Evolutionary conservation across 2,329 filamentous ascomycete genomes (phyloP).

Genomic region (Scleromitrula shiraiana): DNA sequence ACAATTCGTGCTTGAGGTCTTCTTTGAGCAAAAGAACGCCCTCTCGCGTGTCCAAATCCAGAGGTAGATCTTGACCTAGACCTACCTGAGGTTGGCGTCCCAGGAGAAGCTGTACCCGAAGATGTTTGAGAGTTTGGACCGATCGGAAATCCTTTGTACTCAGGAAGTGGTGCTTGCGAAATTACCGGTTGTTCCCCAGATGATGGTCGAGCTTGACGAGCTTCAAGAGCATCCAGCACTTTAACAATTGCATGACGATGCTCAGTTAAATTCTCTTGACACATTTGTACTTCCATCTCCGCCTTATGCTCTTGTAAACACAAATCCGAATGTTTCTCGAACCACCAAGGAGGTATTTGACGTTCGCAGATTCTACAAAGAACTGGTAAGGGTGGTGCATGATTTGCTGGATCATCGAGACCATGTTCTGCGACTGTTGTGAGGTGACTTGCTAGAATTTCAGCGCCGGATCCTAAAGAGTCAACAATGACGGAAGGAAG

Average conservation of each 20-base stretch:
- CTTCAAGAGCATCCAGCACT: conserved; percentile 86
- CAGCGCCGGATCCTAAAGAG: conserved; percentile 86
- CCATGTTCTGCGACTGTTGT: conserved; percentile 81
- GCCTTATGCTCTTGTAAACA: conserved; percentile 93
- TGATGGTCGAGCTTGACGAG: conserved; percentile 58
- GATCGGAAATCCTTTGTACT: conserved; percentile 84
- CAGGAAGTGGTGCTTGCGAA: conserved; percentile 49
- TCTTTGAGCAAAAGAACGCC: conserved; percentile 83
- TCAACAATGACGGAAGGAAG: conserved; percentile 84
- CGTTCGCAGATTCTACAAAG: conserved; percentile 96
- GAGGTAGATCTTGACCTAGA: conserved; percentile 58
- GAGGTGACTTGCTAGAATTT: conserved; percentile 89
- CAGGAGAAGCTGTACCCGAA: conserved; percentile 62
- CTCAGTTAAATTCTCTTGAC: conserved; percentile 84
- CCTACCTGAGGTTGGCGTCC: conserved; percentile 58
- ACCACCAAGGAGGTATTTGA: conserved; percentile 98
- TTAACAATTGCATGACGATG: conserved; percentile 93
- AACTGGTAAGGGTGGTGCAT: conserved; percentile 74
- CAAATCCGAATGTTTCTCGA: conserved; percentile 95
- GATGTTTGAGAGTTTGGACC: conserved; percentile 59
- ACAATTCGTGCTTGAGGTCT: conserved; percentile 88
- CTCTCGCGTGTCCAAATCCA: conserved; percentile 71
- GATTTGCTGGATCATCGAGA: conserved; percentile 63
- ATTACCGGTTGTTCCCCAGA: conserved; percentile 42
- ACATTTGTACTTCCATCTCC: conserved; percentile 95